Evolutionary conservation across 2,329 filamentous ascomycete species (phyloP).

Genomic region (Sclerotinia trifoliorum): DNA sequence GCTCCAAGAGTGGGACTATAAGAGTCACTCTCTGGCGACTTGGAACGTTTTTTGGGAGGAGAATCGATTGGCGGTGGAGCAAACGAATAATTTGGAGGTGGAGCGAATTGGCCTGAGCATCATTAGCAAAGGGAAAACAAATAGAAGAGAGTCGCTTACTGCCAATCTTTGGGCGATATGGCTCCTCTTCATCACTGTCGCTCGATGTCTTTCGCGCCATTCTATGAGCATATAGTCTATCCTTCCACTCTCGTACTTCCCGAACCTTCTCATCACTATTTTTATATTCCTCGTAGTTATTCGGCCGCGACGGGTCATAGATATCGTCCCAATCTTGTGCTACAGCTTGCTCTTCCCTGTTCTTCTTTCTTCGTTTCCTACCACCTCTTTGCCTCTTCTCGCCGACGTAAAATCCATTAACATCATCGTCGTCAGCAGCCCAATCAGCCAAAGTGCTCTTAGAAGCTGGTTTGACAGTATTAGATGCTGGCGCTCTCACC

Average conservation of each 20-base stretch:
- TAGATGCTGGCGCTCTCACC: conserved; percentile 37
- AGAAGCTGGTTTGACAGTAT: conserved; percentile 45
- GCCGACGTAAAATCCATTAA: conserved; percentile 59
- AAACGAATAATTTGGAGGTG: conserved; percentile 55
- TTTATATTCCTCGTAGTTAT: conserved; percentile 80
- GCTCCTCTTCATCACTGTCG: conserved; percentile 45
- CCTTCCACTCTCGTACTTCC: conserved; percentile 84
- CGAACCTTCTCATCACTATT: conserved; percentile 78
- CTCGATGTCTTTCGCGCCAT: conserved; percentile 50
- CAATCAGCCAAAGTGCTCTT: conserved; percentile 80
- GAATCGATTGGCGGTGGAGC: conserved; percentile 51
- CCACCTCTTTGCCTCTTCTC: conserved; percentile 71
- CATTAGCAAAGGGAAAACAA: conserved; percentile 25
- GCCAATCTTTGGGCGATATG: conserved; percentile 44
- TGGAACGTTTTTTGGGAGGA: conserved; percentile 46
- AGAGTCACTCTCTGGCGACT: conserved; percentile 32
- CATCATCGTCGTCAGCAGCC: conserved; percentile 79
- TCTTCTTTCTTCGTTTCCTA: conserved; percentile 63
- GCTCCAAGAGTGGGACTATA: conserved; percentile 27
- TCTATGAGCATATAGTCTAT: conserved; percentile 71
- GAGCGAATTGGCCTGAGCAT: conserved; percentile 56
- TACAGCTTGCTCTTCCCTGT: conserved; percentile 61
- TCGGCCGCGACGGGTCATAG: conserved; percentile 81
- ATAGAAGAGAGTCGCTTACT: conserved; percentile 42
- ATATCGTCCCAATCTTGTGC: conserved; percentile 83